Evolutionary conservation across 2,329 filamentous ascomycete species (phyloP).

Genomic region (Hypoxylon sp.): DNA sequence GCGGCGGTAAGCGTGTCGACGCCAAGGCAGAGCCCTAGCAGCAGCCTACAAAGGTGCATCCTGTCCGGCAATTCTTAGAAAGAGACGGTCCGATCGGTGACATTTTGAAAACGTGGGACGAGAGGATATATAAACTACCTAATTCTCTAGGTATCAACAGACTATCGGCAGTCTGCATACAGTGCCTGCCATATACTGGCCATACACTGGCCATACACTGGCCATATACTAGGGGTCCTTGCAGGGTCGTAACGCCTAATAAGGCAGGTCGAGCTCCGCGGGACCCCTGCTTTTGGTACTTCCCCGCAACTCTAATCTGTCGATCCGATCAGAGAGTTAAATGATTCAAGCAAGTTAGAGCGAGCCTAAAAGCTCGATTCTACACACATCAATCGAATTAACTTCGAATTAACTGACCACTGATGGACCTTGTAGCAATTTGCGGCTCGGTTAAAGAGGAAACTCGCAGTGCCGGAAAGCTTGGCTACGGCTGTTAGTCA

Average conservation of each 20-base stretch:
- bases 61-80: slow-evolving; percentile 13
- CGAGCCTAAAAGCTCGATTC: slow-evolving; percentile 7
- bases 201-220: slow-evolving; percentile 12
- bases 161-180: slow-evolving; percentile 25
- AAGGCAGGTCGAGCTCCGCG: slow-evolving; percentile 36
- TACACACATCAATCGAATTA: slow-evolving; percentile 24
- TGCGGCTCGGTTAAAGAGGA: slow-evolving; percentile 34
- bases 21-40: slow-evolving; percentile 42
- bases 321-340: slow-evolving; percentile 7
- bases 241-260: slow-evolving; percentile 26
- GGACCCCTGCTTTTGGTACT: slow-evolving; percentile 26
- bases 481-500: slow-evolving; percentile 38
- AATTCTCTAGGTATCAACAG: slow-evolving; percentile 4
- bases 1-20: slow-evolving; percentile 24
- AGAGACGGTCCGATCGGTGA: neutral
- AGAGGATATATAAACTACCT: slow-evolving; percentile 32
- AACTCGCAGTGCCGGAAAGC: slow-evolving; percentile 27
- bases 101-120: slow-evolving; percentile 5
- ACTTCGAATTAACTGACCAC: slow-evolving; percentile 24
- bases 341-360: neutral
- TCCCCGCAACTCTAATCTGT: slow-evolving; percentile 37
- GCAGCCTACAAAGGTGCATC: slow-evolving; percentile 42
- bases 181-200: slow-evolving; percentile 16
- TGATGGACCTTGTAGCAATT: slow-evolving; percentile 19
- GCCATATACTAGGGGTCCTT: slow-evolving; percentile 12